Conservation (phyloP, 305 asterid genomes). For the Nicotiana rustica region DNA sequence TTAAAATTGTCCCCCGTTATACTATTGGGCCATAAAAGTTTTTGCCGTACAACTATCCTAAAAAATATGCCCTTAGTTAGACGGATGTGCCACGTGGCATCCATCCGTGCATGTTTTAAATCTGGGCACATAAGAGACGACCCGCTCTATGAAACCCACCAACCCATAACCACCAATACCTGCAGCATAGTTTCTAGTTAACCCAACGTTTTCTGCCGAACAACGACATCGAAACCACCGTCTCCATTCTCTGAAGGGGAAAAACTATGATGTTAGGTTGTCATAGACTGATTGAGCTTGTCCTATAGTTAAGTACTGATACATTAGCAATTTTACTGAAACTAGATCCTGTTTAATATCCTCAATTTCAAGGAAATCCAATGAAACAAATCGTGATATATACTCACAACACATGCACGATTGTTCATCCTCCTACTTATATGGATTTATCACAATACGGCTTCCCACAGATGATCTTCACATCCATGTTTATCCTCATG, state of each 20-base stretch:
- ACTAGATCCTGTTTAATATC: too few relatives aligned
- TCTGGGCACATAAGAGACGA: too few relatives aligned
- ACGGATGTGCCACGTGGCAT: too few relatives aligned
- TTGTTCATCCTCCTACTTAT: not conserved
- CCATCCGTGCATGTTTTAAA: too few relatives aligned
- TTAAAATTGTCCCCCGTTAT: too few relatives aligned
- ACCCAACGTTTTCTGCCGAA: not conserved
- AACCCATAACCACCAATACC: not conserved
- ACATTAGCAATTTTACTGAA: not conserved
- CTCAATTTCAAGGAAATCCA: not conserved
- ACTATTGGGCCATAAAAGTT: too few relatives aligned
- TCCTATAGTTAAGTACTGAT: not conserved
- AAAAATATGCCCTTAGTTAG: too few relatives aligned
- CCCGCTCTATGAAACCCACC: too few relatives aligned
- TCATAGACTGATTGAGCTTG: not conserved
- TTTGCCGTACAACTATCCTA: too few relatives aligned
- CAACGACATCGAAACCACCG: conserved; percentile 1
- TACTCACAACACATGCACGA: not conserved
- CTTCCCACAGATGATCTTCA: not conserved
- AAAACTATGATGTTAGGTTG: not conserved
- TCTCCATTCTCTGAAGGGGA: not conserved
- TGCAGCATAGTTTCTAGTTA: not conserved
- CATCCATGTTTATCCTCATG: not conserved
- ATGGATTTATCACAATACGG: not conserved
- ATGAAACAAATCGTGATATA: not conserved